Base-by-base conservation (phyloP, 192 early-diverging fungal genomes). In the Phycomyces blakesleeanus region DNA sequence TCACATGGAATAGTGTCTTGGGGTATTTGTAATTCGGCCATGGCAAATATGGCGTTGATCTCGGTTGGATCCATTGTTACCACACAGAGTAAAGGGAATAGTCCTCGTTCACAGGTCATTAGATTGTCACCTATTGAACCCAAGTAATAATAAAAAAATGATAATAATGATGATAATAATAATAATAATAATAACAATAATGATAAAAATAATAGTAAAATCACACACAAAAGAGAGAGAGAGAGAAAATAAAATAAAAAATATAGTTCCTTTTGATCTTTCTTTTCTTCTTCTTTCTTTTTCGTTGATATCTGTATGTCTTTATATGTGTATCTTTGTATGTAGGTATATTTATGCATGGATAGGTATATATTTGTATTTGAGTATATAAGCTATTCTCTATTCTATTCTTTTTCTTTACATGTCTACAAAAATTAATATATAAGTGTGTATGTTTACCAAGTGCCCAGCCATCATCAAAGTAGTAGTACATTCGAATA, bases 391-490 rank as follows among this genome's bases (percentile, higher is more conserved):
- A n/a, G n/a, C n/a, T n/a, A n/a, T n/a, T n/a, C n/a, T n/a, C n/a
- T n/a, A n/a, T n/a, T n/a, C n/a, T n/a, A n/a, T n/a, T n/a, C n/a
- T n/a, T n/a, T n/a, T n/a, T n/a, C n/a, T n/a, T n/a, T n/a, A n/a
- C n/a, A n/a, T n/a, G n/a, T n/a, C n/a, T n/a, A n/a, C n/a, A n/a
- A n/a, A n/a, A n/a, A n/a, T n/a, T n/a, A n/a, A n/a, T n/a, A n/a
- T n/a, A n/a, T n/a, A n/a, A n/a, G n/a, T n/a, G n/a, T n/a, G n/a
- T n/a, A n/a, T n/a, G n/a, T n/a, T 47, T 62, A 68, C 67, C 67
- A 24, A 68, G 55, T 24, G 60, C 67, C 67, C 67, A 68, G 10
- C 67, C 67, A 56, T 68, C 67, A 39, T 68, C 67, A 57, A 68
- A 68, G 24, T 61, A 62, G 37, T 68, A 68, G 12, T 62, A 49